These are phyloP conservation scores for Cladosporium halotolerans DNA, from an alignment of 2,329 filamentous ascomycete genomes.

Conservation along the genomic window DNA sequence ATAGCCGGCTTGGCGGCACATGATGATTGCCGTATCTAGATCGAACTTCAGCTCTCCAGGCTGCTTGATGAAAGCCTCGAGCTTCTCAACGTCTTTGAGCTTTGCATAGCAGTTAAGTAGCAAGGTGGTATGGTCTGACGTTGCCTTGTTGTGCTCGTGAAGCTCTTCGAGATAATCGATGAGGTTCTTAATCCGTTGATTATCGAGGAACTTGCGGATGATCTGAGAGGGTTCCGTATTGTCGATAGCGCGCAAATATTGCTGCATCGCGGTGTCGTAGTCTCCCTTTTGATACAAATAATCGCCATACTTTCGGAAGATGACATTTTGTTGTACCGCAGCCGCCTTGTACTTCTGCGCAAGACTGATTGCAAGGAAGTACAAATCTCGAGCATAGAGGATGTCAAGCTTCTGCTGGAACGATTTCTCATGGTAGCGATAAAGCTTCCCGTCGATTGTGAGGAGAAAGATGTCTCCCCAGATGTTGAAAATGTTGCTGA, in stretches of 20 bases:
- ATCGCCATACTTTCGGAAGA: conserved; percentile 90
- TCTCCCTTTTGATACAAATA: conserved; percentile 91
- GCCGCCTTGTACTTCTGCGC: conserved; percentile 85
- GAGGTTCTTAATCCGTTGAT: conserved; percentile 92
- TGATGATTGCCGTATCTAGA: conserved; percentile 89
- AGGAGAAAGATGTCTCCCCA: conserved; percentile 93
- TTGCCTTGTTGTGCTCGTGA: conserved; percentile 88
- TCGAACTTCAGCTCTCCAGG: conserved; percentile 94
- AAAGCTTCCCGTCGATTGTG: conserved; percentile 85
- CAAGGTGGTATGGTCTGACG: conserved; percentile 89
- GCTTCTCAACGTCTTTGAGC: conserved; percentile 90
- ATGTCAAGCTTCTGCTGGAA: conserved; percentile 89
- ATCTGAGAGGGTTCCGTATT: conserved; percentile 94
- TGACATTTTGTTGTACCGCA: conserved; percentile 74
- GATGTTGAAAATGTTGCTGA: conserved; percentile 73
- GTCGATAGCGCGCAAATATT: conserved; percentile 93
- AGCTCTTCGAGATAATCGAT: conserved; percentile 96
- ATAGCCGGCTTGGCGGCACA: conserved; percentile 96
- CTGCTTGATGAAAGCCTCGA: conserved; percentile 94
- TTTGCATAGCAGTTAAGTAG: conserved; percentile 97
- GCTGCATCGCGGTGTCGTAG: conserved; percentile 97
- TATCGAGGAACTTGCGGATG: conserved; percentile 94
- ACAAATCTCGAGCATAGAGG: conserved; percentile 88
- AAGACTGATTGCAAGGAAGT: conserved; percentile 82
- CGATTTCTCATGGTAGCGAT: conserved; percentile 82